A percentile compares a stretch with the other conserved stretches of the same genome.
Evolutionary conservation across 208 protist genomes (phyloP).

Genomic region (Acanthamoeba royreba): DNA sequence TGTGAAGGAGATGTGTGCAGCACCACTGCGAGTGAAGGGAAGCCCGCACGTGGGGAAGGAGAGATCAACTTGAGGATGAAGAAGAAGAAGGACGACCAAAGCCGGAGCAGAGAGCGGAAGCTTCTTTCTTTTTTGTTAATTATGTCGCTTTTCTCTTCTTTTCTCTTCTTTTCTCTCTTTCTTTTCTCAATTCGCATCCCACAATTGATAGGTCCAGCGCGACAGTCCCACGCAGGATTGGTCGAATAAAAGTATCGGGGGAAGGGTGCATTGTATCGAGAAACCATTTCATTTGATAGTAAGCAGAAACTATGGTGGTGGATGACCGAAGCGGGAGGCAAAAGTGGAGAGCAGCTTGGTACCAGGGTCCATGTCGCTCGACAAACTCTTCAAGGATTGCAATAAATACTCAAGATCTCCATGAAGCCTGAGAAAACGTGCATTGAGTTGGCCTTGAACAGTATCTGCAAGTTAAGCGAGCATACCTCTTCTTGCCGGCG

Average conservation of each 20-base stretch:
- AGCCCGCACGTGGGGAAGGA: no score
- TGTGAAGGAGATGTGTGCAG: no score
- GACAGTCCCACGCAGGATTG: not conserved
- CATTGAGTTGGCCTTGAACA: not conserved
- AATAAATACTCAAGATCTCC: slow-evolving; percentile 9
- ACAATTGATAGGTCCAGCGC: not conserved
- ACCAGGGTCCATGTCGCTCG: not conserved
- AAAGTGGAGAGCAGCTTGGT: not conserved
- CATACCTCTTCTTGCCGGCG: not conserved
- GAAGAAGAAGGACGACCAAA: not conserved
- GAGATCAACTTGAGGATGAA: not conserved
- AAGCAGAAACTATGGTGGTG: no score
- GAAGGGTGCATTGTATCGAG: not conserved
- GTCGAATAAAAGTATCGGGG: not conserved
- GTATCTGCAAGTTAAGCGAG: not conserved
- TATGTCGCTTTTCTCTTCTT: not conserved
- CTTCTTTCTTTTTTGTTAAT: not conserved
- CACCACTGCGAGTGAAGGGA: no score
- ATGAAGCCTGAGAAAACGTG: not conserved
- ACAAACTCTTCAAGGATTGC: not conserved
- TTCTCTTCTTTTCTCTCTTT: not conserved
- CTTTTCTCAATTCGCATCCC: not conserved
- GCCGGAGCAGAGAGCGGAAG: not conserved
- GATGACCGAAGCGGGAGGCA: not conserved
- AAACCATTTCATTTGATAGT: no score